Conservation (phyloP, 169 alveolate species). For the Amoebophrya sp. region DNA sequence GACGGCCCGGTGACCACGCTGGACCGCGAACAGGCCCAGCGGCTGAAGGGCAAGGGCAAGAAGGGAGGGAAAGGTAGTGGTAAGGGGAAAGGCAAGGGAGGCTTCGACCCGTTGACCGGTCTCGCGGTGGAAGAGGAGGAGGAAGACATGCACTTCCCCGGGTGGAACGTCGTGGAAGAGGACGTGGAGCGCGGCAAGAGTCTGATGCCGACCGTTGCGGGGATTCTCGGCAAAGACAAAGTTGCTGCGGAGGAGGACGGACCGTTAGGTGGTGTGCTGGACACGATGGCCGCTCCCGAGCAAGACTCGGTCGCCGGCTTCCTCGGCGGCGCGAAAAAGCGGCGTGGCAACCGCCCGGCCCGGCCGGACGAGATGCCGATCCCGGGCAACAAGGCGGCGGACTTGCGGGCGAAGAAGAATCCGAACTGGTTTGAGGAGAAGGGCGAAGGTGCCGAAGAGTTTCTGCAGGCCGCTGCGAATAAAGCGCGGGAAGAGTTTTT, state of each 20-base stretch:
- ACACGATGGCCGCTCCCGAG: neutral
- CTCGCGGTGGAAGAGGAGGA: neutral
- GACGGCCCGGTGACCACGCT: neutral
- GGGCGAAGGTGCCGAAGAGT: neutral
- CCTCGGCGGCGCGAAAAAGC: neutral
- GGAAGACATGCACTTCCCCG: neutral
- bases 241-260: neutral
- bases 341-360: neutral
- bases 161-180: neutral
- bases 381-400: neutral
- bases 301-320: neutral
- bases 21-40: neutral
- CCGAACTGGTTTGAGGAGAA: neutral
- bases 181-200: neutral
- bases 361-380: neutral
- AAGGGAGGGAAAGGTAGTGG: too few species aligned
- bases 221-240: neutral
- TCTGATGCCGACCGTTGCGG: neutral
- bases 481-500: conserved; percentile 2
- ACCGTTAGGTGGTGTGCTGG: neutral
- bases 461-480: neutral
- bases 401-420: neutral
- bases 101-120: neutral
- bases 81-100: too few species aligned
- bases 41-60: neutral